Evolutionary conservation across 2,329 filamentous ascomycete genomes (phyloP).

Genomic region (Gnomoniopsis smithogilvyi): DNA sequence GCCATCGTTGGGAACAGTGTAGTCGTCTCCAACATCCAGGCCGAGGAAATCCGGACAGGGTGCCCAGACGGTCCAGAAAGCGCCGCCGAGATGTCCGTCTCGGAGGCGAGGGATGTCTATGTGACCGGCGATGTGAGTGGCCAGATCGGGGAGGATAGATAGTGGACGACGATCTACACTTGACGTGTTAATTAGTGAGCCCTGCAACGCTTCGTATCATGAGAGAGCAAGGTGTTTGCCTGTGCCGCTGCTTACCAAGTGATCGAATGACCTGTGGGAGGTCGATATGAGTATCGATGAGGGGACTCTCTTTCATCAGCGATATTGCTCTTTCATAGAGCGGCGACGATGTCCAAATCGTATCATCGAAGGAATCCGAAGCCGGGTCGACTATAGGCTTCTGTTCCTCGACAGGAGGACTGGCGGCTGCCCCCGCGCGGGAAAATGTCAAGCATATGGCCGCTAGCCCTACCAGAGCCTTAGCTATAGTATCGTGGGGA

Average conservation of each 20-base stretch:
- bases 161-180: slow-evolving; percentile 3
- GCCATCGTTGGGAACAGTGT: slow-evolving; percentile 22
- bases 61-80: slow-evolving; percentile 29
- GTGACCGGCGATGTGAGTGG: slow-evolving; percentile 26
- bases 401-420: slow-evolving; percentile 1
- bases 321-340: not conserved
- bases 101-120: slow-evolving; percentile 26
- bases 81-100: slow-evolving; percentile 24
- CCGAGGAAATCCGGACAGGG: slow-evolving; percentile 25
- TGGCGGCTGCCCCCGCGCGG: not conserved
- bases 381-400: not conserved
- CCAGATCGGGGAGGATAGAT: slow-evolving; percentile 6
- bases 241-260: slow-evolving; percentile 18
- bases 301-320: slow-evolving; percentile 20
- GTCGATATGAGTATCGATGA: slow-evolving; percentile 35
- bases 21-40: slow-evolving; percentile 19
- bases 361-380: not conserved
- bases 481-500: no score
- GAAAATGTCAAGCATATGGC: no score
- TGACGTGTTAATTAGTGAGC: slow-evolving; percentile 30
- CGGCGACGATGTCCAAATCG: slow-evolving; percentile 3
- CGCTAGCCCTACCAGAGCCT: no score
- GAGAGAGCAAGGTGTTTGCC: slow-evolving; percentile 25
- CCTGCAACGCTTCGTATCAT: slow-evolving; percentile 29
- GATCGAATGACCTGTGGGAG: slow-evolving; percentile 24